Evolutionary conservation across 768 basidiomycete genomes (phyloP).

Genomic region (Kwoniella newhampshirensis): DNA sequence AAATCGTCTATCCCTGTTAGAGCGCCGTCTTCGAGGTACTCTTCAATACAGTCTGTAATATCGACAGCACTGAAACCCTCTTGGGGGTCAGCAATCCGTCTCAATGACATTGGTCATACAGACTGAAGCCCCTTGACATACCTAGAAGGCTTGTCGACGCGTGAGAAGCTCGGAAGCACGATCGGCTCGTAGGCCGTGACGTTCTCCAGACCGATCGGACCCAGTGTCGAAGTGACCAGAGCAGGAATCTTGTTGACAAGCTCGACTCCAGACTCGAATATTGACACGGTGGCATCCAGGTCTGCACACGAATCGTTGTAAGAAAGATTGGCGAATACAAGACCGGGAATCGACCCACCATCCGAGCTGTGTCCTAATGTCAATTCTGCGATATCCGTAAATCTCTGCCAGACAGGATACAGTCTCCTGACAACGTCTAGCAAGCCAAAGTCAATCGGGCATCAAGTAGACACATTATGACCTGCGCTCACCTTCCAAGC

Average conservation of each 20-base stretch:
- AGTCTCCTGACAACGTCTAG: slow-evolving; percentile 13
- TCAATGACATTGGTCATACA: no score
- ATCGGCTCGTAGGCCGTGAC: slow-evolving; percentile 16
- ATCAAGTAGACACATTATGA: background rate
- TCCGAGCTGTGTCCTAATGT: background rate
- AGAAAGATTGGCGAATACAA: background rate
- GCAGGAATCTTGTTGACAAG: slow-evolving; percentile 14
- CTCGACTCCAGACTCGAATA: slow-evolving; percentile 19
- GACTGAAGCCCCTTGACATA: no score
- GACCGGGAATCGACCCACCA: background rate
- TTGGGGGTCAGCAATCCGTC: no score
- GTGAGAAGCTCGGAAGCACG: slow-evolving; percentile 19
- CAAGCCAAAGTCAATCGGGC: background rate
- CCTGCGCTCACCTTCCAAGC: slow-evolving; percentile 9
- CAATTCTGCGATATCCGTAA: slow-evolving; percentile 5
- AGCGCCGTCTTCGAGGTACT: slow-evolving; percentile 28
- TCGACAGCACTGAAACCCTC: slow-evolving; percentile 5
- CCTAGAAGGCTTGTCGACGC: background rate
- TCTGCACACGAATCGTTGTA: background rate
- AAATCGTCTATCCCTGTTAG: slow-evolving; percentile 34
- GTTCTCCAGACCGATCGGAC: background rate
- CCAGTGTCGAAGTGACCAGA: background rate
- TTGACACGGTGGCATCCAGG: background rate
- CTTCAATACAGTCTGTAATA: slow-evolving; percentile 16
- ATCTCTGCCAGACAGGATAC: slow-evolving; percentile 19